phyloP scores from a whole-genome alignment of 2,329 filamentous ascomycete species.

The Fusarium sp. region DNA sequence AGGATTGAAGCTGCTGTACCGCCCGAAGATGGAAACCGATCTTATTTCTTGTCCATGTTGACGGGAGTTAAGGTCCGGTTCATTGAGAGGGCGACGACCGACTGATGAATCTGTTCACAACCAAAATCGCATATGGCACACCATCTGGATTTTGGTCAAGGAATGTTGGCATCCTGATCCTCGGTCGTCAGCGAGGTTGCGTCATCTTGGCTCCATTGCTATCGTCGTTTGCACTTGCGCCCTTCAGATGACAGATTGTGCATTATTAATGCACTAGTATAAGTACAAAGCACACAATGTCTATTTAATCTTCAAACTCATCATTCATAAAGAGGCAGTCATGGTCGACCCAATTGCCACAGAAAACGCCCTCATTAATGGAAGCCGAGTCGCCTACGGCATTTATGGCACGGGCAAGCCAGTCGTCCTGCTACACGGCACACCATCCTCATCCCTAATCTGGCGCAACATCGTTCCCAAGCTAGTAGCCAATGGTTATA shows the following conservation, averaged over 20 bases:
- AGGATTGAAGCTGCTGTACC: conserved; percentile 57
- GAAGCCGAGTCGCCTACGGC: conserved; percentile 48
- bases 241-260: conserved; percentile 33
- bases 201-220: background rate
- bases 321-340: background rate
- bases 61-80: conserved; percentile 61
- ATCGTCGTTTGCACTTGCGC: conserved; percentile 6
- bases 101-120: background rate
- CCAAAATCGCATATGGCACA: rapidly evolving
- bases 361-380: conserved; percentile 46
- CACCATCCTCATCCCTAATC: conserved; percentile 52
- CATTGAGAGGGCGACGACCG: conserved; percentile 9
- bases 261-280: conserved; percentile 34
- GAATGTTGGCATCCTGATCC: too few species aligned
- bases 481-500: conserved; percentile 41
- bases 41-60: conserved; percentile 66
- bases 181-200: background rate
- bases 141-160: rapidly evolving
- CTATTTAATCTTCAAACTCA: background rate
- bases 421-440: conserved; percentile 51
- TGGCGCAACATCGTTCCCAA: conserved; percentile 49
- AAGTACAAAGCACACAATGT: background rate
- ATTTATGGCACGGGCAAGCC: conserved; percentile 45
- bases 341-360: conserved; percentile 44
- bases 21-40: conserved; percentile 54